A percentile compares a stretch with the other conserved stretches of the same genome.
Evolutionary conservation across 2,329 filamentous ascomycete genomes (phyloP).

Genomic region (Phyllosticta ampelicida): DNA sequence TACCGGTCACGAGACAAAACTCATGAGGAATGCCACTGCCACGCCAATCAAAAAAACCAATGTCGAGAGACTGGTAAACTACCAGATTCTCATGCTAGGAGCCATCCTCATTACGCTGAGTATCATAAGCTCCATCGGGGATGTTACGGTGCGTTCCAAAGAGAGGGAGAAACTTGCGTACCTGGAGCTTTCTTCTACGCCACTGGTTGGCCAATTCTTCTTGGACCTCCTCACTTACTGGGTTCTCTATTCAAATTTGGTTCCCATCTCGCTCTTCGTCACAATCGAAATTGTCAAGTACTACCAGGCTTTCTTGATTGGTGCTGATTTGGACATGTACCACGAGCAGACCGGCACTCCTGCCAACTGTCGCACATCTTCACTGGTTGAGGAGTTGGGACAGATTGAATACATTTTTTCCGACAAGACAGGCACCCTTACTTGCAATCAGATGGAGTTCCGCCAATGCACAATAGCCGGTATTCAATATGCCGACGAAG

Average conservation of each 20-base stretch:
- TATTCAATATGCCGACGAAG: conserved; percentile 84
- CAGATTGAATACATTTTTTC: conserved; percentile 99
- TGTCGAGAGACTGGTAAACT: conserved; percentile 88
- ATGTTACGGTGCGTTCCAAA: conserved; percentile 66
- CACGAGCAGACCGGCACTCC: conserved; percentile 92
- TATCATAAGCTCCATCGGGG: conserved; percentile 81
- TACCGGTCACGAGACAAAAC: conserved; percentile 93
- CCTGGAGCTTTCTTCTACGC: conserved; percentile 47
- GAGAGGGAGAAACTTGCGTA: conserved; percentile 56
- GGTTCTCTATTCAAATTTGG: conserved; percentile 92
- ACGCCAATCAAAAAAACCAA: conserved; percentile 96
- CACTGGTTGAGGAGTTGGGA: conserved; percentile 88
- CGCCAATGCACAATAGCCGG: conserved; percentile 88
- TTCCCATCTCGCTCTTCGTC: conserved; percentile 95
- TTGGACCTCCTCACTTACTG: conserved; percentile 96
- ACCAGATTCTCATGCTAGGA: conserved; percentile 83
- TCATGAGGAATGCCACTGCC: conserved; percentile 97
- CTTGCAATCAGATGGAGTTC: conserved; percentile 99
- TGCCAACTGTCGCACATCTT: conserved; percentile 90
- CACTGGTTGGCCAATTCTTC: conserved; percentile 63
- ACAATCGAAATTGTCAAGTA: conserved; percentile 98
- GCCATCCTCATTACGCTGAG: conserved; percentile 74
- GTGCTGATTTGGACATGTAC: conserved; percentile 96
- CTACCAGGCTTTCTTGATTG: conserved; percentile 94
- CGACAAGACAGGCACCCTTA: conserved; percentile 93